These are phyloP conservation scores for Periconia digitata DNA, from an alignment of 2,329 filamentous ascomycete species.

Conservation along the genomic window DNA sequence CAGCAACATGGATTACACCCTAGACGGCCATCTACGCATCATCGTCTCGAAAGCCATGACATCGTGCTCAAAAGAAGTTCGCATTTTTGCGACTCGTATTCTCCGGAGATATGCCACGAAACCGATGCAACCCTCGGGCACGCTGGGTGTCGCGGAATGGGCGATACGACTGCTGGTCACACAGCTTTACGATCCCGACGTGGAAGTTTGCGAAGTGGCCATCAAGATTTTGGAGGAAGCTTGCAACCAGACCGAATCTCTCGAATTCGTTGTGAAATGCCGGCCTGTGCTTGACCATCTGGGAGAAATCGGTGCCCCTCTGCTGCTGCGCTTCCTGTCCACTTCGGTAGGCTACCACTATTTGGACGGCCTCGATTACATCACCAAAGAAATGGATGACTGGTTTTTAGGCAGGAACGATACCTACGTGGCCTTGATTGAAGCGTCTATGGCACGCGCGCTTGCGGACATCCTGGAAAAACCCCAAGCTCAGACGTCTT, in stretches of 20 bases:
- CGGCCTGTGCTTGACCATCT: conserved; percentile 91
- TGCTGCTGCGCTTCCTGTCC: conserved; percentile 88
- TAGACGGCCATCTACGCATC: conserved; percentile 83
- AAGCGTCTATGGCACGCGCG: conserved; percentile 88
- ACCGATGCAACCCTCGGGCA: conserved; percentile 47
- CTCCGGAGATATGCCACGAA: conserved; percentile 81
- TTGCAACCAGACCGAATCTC: conserved; percentile 85
- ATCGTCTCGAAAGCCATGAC: conserved; percentile 93
- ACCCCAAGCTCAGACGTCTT: conserved; percentile 49
- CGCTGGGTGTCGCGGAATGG: conserved; percentile 79
- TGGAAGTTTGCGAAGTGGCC: conserved; percentile 93
- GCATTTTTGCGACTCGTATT: conserved; percentile 84
- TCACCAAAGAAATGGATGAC: conserved; percentile 99
- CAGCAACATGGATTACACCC: conserved; percentile 87
- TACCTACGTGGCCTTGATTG: conserved; percentile 89
- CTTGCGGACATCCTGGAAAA: conserved; percentile 66
- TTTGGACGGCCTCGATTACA: conserved; percentile 94
- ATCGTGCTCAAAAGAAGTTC: conserved; percentile 84
- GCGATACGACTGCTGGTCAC: conserved; percentile 96
- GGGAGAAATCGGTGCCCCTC: conserved; percentile 91
- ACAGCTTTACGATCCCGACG: conserved; percentile 94
- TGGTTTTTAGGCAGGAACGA: conserved; percentile 98
- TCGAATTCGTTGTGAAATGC: conserved; percentile 97
- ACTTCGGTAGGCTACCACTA: conserved; percentile 98
- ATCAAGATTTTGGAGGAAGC: conserved; percentile 98